phyloP scores from a whole-genome alignment of 2,329 filamentous ascomycete species.

The Claviceps sp. region DNA sequence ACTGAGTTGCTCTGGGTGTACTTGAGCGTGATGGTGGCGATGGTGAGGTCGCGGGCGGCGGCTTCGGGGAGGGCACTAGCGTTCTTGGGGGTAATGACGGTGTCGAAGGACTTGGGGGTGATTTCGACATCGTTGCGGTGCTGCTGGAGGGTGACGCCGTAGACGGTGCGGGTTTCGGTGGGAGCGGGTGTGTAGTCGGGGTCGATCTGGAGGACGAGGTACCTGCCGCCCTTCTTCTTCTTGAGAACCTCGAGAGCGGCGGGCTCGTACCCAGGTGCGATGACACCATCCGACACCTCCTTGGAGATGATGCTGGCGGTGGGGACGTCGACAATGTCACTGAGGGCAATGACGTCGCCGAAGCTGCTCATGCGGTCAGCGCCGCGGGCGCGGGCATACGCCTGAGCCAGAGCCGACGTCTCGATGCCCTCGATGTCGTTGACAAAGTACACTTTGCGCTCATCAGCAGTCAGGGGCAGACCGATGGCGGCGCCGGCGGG shows the following conservation, averaged over 20 bases:
- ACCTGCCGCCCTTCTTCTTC: slow-evolving; percentile 98
- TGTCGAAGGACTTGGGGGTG: slow-evolving; percentile 71
- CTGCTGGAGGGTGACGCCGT: slow-evolving; percentile 78
- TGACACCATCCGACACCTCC: slow-evolving; percentile 94
- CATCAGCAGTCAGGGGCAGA: slow-evolving; percentile 68
- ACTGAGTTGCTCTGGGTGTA: slow-evolving; percentile 99
- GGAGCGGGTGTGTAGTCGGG: slow-evolving; percentile 68
- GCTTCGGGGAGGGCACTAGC: slow-evolving; percentile 57
- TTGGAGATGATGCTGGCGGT: slow-evolving; percentile 97
- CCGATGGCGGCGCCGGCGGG: slow-evolving; percentile 93
- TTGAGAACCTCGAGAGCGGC: slow-evolving; percentile 81
- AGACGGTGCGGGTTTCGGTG: slow-evolving; percentile 76
- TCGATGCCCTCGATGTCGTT: slow-evolving; percentile 87
- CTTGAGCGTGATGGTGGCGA: slow-evolving; percentile 94
- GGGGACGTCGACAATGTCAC: slow-evolving; percentile 76
- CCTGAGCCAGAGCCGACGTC: slow-evolving; percentile 74
- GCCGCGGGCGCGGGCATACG: slow-evolving; percentile 87
- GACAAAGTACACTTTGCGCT: slow-evolving; percentile 97
- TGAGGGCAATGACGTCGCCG: slow-evolving; percentile 89
- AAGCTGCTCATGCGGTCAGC: slow-evolving; percentile 99
- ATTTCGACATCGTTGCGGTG: slow-evolving; percentile 87
- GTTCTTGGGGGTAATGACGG: slow-evolving; percentile 76
- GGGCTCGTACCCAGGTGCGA: slow-evolving; percentile 74
- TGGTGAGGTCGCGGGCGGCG: slow-evolving; percentile 77
- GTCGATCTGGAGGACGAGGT: slow-evolving; percentile 92